These are phyloP conservation scores for Kwoniella sp. DNA, from an alignment of 768 basidiomycete species.

Conservation along the genomic window DNA sequence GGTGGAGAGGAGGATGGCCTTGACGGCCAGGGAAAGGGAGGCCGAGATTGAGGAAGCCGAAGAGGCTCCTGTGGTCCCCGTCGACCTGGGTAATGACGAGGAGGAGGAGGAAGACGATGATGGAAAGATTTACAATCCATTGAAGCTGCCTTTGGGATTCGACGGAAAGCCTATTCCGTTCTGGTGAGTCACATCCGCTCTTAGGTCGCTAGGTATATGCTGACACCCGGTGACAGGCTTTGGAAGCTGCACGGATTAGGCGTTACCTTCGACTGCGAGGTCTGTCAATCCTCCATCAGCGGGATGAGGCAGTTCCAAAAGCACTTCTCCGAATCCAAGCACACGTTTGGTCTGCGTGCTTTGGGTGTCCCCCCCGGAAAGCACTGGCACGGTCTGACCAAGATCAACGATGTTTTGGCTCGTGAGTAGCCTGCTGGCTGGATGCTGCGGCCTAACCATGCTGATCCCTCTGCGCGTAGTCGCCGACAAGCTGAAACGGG, in stretches of 20 bases:
- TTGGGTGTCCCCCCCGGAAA: conserved; percentile 87
- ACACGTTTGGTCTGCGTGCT: conserved; percentile 97
- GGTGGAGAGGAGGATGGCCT: conserved; percentile 90
- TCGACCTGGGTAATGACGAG: conserved; percentile 33
- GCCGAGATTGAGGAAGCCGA: conserved; percentile 82
- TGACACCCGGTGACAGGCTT: conserved; percentile 66
- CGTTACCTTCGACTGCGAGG: conserved; percentile 96
- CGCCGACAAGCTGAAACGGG: conserved; percentile 93
- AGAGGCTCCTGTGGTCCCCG: conserved; percentile 49
- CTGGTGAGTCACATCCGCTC: conserved; percentile 7
- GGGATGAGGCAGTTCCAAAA: conserved; percentile 44
- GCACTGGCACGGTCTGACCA: conserved; percentile 98
- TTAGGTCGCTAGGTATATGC: neutral
- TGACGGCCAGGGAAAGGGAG: conserved; percentile 88
- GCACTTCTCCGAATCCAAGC: conserved; percentile 71
- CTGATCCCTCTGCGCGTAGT: conserved; percentile 55
- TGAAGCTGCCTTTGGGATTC: conserved; percentile 81
- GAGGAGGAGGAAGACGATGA: conserved; percentile 78
- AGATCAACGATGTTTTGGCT: conserved; percentile 91
- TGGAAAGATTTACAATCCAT: conserved; percentile 94
- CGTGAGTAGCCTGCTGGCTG: conserved; percentile 57
- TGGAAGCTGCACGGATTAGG: conserved; percentile 97
- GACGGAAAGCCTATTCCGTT: conserved; percentile 95
- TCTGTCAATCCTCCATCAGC: conserved; percentile 53
- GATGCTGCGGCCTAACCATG: neutral